phyloP scores from a whole-genome alignment of 2,329 filamentous ascomycete species.

The Nigrospora sphaerica region DNA sequence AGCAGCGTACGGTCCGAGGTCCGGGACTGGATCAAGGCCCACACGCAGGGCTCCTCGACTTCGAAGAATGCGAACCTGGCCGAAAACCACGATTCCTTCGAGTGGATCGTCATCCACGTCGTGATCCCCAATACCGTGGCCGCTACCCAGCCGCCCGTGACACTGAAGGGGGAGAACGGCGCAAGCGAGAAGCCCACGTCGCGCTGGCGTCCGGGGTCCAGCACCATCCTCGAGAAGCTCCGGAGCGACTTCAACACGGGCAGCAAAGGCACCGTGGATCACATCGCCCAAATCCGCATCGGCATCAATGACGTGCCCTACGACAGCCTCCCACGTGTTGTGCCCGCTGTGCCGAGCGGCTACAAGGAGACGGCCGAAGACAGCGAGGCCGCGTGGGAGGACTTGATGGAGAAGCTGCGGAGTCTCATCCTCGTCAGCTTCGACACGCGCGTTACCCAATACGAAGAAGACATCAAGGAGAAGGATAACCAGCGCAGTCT shows the following conservation, averaged over 20 bases:
- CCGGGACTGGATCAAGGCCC: conserved; percentile 82
- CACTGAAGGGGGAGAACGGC: conserved; percentile 44
- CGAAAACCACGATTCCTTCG: conserved; percentile 93
- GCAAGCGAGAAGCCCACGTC: conserved; percentile 54
- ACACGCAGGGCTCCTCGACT: conserved; percentile 53
- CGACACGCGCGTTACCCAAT: conserved; percentile 82
- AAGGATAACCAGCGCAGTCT: conserved; percentile 80
- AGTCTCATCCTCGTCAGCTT: conserved; percentile 82
- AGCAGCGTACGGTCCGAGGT: conserved; percentile 67
- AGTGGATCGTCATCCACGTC: conserved; percentile 92
- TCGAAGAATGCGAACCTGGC: conserved; percentile 58
- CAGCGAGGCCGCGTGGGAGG: conserved; percentile 72
- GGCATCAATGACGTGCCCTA: conserved; percentile 63
- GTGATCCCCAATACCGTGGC: conserved; percentile 80
- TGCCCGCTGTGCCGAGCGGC: conserved; percentile 55
- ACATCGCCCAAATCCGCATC: conserved; percentile 79
- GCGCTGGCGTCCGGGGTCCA: conserved; percentile 72
- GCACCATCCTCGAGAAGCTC: conserved; percentile 82
- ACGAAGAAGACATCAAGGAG: conserved; percentile 95
- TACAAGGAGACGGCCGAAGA: conserved; percentile 70
- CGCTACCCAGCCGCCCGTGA: conserved; percentile 66
- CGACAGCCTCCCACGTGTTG: conserved; percentile 54
- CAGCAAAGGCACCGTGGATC: conserved; percentile 63
- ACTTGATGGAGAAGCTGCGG: conserved; percentile 82
- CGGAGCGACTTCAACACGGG: conserved; percentile 80